Evolutionary conservation across 2,329 filamentous ascomycete genomes (phyloP), one percentile per base, ranked within the genome.

Genomic region (Eutypa lata): DNA sequence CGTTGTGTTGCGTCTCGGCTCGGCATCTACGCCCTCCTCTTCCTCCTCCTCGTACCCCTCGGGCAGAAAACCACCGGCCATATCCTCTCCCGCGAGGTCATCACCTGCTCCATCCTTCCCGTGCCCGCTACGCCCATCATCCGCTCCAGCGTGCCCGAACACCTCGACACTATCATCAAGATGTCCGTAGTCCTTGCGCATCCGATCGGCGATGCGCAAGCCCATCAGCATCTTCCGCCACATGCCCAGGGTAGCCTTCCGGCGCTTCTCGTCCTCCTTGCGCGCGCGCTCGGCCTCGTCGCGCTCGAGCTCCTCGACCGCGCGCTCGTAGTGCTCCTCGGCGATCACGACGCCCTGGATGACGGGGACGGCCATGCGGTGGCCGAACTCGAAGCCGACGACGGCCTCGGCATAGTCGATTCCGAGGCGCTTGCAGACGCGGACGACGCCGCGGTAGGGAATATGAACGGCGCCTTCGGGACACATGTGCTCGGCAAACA

Each of bases 331-430:
- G 59, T 96, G 81, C 70, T 96, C 92, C 57, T 85, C 82, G 0
- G 93, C 90, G 2, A 97, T 82, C 0, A 99, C 91, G 0, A 97
- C 91, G 1, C 93, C 94, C 50, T 90, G 88, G 26, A 97, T 88
- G 1, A 97, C 85, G 0, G 94, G 94, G 1, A 97, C 91, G 5
- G 94, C 94, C 80, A 94, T 92, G 55, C 94, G 88, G 62, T 94
- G 88, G 0, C 93, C 93, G 68, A 97, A 99, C 66, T 99, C 94
- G 67, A 99, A 99, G 1, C 91, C 94, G 0, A 92, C 92, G 2
- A 96, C 94, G 1, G 94, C 94, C 71, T 97, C 94, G 0, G 94
- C 94, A 62, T 87, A 95, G 65, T 97, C 91, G 37, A 97, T 88
- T 3, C 84, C 84, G 0, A 99, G 76, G 56, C 89, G 86, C 67